Base-by-base conservation (phyloP, 371 early-diverging fungal genomes). In the Syncephalastrum sp. region DNA sequence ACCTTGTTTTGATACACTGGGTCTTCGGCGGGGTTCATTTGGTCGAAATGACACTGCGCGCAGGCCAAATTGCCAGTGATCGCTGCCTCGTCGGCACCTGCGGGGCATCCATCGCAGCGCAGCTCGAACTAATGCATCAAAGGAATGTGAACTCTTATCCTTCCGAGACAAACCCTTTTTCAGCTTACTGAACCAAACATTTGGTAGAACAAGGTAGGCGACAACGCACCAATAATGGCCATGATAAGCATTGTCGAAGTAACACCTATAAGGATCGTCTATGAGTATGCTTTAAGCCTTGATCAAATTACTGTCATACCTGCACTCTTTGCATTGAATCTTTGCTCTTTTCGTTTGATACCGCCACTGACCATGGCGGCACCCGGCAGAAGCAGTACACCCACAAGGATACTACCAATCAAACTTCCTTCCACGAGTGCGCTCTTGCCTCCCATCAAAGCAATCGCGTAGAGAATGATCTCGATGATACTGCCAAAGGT, bases 401-500 rank as follows among this genome's bases (percentile, higher is more conserved):
- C 95, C 1, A 90, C 91, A 58, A 97, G 72, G 56, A 96, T 86
- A 53, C 92, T 91, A 14, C 98, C 98, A 46, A 96, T 91, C 53
- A 98, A 72, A 1, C 92, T 86, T 16, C 98, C 98, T 67, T 96
- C 95, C 0, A 96, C 95, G 47, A 98, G 75, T 24, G 74, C 69
- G 16, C 86, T 87, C 75, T 96, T 96, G 19, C 94, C 95, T 61
- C 93, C 82, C 59, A 87, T 86, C 48, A 98, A 68, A 6, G 97
- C 96, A 10, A 97, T 83, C 13, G 85, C 76, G 72, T 97, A 97
- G 43, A 97, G 74, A 47, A 97, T 92, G 55, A 97, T 90, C 70
- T 97, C 98, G 53, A 97, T 90, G 27, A 97, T 94, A 47, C 91
- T 60, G 49, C 97, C 97, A 72, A 98, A 98, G 0, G 98, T 93